Base-by-base conservation (phyloP, 2,329 filamentous ascomycete genomes). In the Diaporthe sp. region DNA sequence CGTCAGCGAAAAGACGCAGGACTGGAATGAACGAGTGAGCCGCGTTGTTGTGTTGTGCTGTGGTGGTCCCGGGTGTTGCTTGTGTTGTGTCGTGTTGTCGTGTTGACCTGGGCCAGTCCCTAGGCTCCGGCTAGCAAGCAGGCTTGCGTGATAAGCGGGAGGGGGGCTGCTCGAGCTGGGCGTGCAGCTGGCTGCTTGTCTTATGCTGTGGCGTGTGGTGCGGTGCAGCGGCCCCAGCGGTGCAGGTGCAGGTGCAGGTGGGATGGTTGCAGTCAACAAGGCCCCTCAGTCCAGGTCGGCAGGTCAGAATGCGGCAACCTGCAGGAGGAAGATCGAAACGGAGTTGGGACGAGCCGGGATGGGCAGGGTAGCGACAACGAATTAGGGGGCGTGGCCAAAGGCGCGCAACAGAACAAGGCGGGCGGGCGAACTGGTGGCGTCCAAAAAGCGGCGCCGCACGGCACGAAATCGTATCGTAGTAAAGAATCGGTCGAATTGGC, bases 41-140 rank as follows among this genome's bases (percentile, higher is more conserved):
- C 58, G 71, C 55, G 73, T 67, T 46, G 53, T 17, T 42, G 31
- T 73, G 61, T 74, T 70, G 51, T 76, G 73, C 44, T 75, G 72
- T 53, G 61, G 12, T 37, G 37, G 53, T 28, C 42, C 34, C 19
- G n/a, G 53, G 46, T 68, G 46, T 55, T 59, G 72, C 31, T 31
- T 28, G 62, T 51, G 62, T 53, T 68, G 9, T 51, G 69, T 58
- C 42, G 49, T 57, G 37, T 46, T 73, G 34, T 65, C 49, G 65
- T 73, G 71, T 73, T 73, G 71, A 55, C 71, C 51, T 65, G 49
- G 65, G 34, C 61, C 58, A 28, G 71, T 73, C 71, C 71, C 46
- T 55, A 37, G 65, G 57, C 70, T 73, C 37, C 37, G 49, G 46
- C 57, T 73, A 65, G 58, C 46, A 62, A 13, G 70, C 70, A 44